Evolutionary conservation across 306 rosid genomes (phyloP), one percentile per base, ranked within the genome.

Genomic region (Nissolia schottii): DNA sequence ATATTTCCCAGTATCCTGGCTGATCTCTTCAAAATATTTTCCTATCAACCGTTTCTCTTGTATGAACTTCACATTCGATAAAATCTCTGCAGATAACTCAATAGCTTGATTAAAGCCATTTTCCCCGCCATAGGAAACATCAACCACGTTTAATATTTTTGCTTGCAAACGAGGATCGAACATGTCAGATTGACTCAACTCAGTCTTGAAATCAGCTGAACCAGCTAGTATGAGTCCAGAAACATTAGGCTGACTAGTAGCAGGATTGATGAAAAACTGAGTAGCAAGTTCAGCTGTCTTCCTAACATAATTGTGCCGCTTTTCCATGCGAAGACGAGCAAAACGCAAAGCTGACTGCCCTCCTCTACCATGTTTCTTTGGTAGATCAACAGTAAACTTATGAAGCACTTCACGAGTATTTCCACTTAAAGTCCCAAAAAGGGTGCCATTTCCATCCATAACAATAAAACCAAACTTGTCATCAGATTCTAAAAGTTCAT

Each of bases 261-360:
- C 91, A 64, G 97, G 91, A 83, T 92, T 86, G 79, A 85, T 87
- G 74, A 38, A 85, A 41, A 88, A 87, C 80, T 91, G 97, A 14
- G 97, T 91, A 19, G 96, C 97, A 72, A 91, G 96, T 67, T 91
- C 97, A 0, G 97, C 97, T 5, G 97, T 91, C 82, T 91, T 91
- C 77, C 97, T 87, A 7, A 91, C 97, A 59, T 91, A 92, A 66
- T 92, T 92, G 70, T 92, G 97, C 7, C 96, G 87, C 72, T 92
- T 92, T 74, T 89, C 97, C 97, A 92, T 89, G 7, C 96, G 85
- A 71, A 92, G 96, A 84, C 96, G 96, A 38, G 96, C 97, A 81
- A 92, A 92, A 60, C 97, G 88, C 60, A 87, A 79, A 8, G 97
- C 97, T 25, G 97, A 92, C 64, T 92, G 97, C 32, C 97, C 97